Evolutionary conservation across 768 basidiomycete species (phyloP), one percentile per base, ranked within the genome.

Genomic region (Lactarius evosmus): DNA sequence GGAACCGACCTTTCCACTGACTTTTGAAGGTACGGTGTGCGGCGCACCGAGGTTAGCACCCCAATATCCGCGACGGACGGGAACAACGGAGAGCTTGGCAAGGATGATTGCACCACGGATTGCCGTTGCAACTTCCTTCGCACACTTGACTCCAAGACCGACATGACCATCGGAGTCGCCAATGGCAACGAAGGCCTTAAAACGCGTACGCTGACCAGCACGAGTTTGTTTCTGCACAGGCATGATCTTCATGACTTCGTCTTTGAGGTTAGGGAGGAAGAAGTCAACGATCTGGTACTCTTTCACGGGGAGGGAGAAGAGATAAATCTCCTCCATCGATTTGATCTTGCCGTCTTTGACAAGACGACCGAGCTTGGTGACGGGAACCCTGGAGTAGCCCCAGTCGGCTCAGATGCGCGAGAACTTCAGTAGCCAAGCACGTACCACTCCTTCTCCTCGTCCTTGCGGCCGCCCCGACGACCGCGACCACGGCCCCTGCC

Each of bases 271-370:
- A 71, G 97, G 97, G 54, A 98, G 86, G 93, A 99, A 98, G 77
- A 89, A 87, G 82, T 99, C 97, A 83, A 99, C 90, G 78, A 99
- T 97, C 79, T 99, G 97, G 84, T 80, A 98, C 80, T 99, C 97
- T 81, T 98, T 99, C 79, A 99, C 91, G 66, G 96, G 95, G 68
- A 99, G 90, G 30, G 97, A 99, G 88, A 98, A 99, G 74, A 99
- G 95, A 81, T 98, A 99, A 79, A 98, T 98, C 76, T 99, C 97
- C 77, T 99, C 97, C 86, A 99, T 95, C 54, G 95, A 97, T 80
- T 96, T 98, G 82, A 99, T 98, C 82, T 98, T 98, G 71, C 96
- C 96, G 72, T 98, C 97, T 80, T 97, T 98, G 51, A 98, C 95
- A 74, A 99, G 86, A 78, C 97, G 95, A 66, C 97, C 97, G 70